Conservation (phyloP, 805 yeast species). For the Candida adriatica region DNA sequence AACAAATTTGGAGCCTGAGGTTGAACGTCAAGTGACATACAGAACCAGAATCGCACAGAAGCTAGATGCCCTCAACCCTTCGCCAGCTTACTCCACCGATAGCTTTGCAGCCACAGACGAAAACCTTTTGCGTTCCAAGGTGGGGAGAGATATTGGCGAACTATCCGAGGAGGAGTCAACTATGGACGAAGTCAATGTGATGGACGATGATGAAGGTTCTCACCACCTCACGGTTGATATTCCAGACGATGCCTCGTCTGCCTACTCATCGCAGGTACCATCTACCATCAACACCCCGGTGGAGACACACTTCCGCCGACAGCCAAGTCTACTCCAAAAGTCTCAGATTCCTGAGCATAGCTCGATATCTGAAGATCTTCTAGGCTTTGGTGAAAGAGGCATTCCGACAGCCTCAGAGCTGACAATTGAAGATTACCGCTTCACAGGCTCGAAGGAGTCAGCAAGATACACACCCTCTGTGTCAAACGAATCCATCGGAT, state of each 20-base stretch:
- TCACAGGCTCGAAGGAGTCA: conserved; percentile 20
- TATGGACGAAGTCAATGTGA: background rate
- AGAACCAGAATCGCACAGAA: conserved; percentile 23
- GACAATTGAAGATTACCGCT: conserved; percentile 12
- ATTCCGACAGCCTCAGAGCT: conserved; percentile 5
- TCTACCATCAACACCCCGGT: conserved; percentile 15
- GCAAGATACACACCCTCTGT: conserved; percentile 26
- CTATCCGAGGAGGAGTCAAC: conserved; percentile 3
- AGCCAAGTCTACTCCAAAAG: conserved; percentile 9
- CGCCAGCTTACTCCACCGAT: conserved; percentile 9
- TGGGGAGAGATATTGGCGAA: conserved; percentile 6
- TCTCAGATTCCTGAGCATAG: conserved; percentile 13
- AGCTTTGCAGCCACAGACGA: conserved; percentile 13
- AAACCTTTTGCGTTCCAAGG: conserved; percentile 3
- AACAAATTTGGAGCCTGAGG: no score
- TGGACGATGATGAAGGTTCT: background rate
- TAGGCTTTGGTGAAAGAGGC: conserved; percentile 3
- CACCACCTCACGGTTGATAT: background rate
- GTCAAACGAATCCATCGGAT: conserved; percentile 25
- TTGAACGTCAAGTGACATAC: conserved; percentile 19
- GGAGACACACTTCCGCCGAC: conserved; percentile 12
- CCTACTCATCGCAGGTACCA: conserved; percentile 18
- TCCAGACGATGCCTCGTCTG: conserved; percentile 19
- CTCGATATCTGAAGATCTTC: background rate
- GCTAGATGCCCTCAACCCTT: conserved; percentile 19